Percentiles rank a stretch among this genome's conserved stretches.
Conservation (phyloP, 2,329 filamentous ascomycete genomes). For the Aspergillus brunneoviolaceus region DNA sequence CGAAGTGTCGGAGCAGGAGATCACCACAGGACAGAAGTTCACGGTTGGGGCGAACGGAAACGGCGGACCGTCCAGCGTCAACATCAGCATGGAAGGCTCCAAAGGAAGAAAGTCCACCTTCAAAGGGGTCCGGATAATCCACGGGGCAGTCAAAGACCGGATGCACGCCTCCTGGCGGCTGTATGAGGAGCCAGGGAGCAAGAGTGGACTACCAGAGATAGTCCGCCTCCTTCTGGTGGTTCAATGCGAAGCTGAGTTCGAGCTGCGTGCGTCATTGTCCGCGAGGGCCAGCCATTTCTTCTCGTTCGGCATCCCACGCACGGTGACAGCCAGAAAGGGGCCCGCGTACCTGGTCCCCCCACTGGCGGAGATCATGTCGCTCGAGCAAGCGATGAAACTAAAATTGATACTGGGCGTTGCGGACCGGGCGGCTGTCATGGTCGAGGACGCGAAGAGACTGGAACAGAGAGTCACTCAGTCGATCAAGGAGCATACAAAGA, state of each 20-base stretch:
- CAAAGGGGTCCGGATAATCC: conserved; percentile 7
- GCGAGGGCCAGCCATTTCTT: conserved; percentile 7
- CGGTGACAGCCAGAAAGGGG: background rate
- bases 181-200: conserved; percentile 9
- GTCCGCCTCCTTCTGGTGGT: conserved; percentile 7
- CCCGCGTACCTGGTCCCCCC: background rate
- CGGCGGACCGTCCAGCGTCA: conserved; percentile 8
- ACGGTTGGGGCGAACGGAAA: conserved; percentile 1
- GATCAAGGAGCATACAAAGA: conserved; percentile 1
- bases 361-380: background rate
- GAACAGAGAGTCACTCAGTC: background rate
- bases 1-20: conserved; percentile 8
- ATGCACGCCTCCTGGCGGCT: conserved; percentile 9
- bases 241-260: conserved; percentile 1
- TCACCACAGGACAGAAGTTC: conserved; percentile 5
- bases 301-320: conserved; percentile 7
- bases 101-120: conserved; percentile 4
- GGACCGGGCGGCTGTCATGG: conserved; percentile 2
- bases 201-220: conserved; percentile 9
- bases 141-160: conserved; percentile 2
- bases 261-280: background rate
- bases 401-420: conserved; percentile 5
- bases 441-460: background rate
- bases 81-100: conserved; percentile 10
- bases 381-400: background rate